A percentile compares a stretch with the other conserved stretches of the same genome.
phyloP scores from a whole-genome alignment of 2,329 filamentous ascomycete genomes.

The Pseudocercospora musae region DNA sequence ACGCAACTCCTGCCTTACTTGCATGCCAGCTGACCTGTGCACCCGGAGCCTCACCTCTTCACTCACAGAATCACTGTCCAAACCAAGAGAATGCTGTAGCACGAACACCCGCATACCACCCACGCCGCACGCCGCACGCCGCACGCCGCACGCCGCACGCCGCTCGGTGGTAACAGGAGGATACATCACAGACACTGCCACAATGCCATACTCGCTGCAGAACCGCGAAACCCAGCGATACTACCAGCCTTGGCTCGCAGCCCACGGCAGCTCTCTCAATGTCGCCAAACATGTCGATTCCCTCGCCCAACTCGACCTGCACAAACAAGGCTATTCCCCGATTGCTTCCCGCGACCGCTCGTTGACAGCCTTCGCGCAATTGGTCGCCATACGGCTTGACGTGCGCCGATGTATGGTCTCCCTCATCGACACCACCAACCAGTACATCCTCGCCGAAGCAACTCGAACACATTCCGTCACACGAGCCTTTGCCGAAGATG shows the following conservation, averaged over 20 bases:
- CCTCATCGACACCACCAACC: slow-evolving; percentile 48
- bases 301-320: slow-evolving; percentile 22
- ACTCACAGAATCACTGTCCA: neutral
- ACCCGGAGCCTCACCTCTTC: neutral
- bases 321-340: slow-evolving; percentile 24
- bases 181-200: neutral
- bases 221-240: slow-evolving; percentile 19
- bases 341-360: slow-evolving; percentile 30
- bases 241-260: slow-evolving; percentile 27
- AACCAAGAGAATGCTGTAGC: neutral
- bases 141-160: too few species aligned
- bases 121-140: too few species aligned
- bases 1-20: neutral
- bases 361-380: slow-evolving; percentile 48
- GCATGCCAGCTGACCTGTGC: neutral
- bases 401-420: slow-evolving; percentile 40
- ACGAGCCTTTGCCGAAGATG: slow-evolving; percentile 34
- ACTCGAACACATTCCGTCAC: slow-evolving; percentile 39
- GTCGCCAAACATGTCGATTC: slow-evolving; percentile 28
- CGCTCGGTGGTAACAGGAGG: too few species aligned
- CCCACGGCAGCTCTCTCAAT: slow-evolving; percentile 25
- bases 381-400: slow-evolving; percentile 38
- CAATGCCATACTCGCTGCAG: slow-evolving; percentile 5
- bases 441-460: slow-evolving; percentile 53
- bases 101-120: neutral